Conservation (phyloP, 176 grass and related monocot genomes). For the Triticum urartu region DNA sequence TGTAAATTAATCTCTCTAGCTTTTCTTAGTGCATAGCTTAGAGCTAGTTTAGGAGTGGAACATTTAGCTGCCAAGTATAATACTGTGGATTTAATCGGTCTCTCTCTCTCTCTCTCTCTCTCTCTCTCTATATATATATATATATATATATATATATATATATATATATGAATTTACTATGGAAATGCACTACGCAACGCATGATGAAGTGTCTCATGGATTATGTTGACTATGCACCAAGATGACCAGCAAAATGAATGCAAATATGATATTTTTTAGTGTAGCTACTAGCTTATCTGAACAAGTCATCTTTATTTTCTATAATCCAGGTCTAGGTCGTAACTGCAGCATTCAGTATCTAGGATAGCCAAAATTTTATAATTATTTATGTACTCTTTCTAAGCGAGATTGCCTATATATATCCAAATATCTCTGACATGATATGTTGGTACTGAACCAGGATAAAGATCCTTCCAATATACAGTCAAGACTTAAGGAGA, state of each 20-base stretch:
- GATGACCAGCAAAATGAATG: not conserved
- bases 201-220: not conserved
- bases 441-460: no score
- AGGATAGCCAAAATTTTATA: not conserved
- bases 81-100: not conserved
- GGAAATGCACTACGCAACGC: not conserved
- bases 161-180: not conserved
- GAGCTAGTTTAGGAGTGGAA: not conserved
- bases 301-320: not conserved
- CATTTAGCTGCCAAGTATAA: not conserved
- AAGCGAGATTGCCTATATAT: not conserved
- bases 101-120: no score
- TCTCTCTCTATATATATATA: no score
- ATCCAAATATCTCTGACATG: no score
- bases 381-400: no score
- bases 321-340: not conserved
- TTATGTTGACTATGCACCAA: not conserved
- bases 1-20: constrained; percentile 25
- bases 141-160: not conserved
- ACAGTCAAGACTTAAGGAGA: no score
- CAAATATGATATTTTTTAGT: not conserved
- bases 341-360: no score
- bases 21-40: not conserved
- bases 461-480: no score
- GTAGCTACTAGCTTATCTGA: not conserved